phyloP scores from a whole-genome alignment of 208 protist species.

The Leishmania tropica region DNA sequence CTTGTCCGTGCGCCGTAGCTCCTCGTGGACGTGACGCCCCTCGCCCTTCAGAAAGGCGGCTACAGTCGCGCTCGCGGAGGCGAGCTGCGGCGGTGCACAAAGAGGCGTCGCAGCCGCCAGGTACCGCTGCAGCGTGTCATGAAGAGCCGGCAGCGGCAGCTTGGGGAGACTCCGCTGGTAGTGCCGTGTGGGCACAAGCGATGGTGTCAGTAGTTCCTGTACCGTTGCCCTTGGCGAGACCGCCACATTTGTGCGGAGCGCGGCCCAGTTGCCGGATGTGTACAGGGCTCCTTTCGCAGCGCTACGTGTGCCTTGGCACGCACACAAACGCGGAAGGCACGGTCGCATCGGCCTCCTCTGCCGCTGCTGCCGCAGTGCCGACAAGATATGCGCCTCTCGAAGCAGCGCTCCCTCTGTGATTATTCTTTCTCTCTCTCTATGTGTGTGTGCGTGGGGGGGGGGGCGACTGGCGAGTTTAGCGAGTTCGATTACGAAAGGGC shows the following conservation, averaged over 20 bases:
- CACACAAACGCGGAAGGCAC: constrained; percentile 14
- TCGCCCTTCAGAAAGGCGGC: constrained; percentile 54
- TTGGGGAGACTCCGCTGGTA: constrained; percentile 84
- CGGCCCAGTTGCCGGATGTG: constrained; percentile 38
- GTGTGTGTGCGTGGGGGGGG: not conserved
- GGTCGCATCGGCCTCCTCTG: constrained; percentile 3
- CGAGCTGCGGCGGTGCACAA: constrained; percentile 51
- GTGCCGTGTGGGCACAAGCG: constrained; percentile 68
- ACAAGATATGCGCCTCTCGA: not conserved
- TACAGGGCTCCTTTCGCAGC: not conserved
- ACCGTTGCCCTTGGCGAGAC: constrained; percentile 16
- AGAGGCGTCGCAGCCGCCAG: constrained; percentile 56
- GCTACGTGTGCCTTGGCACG: not conserved
- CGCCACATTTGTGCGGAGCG: constrained; percentile 20
- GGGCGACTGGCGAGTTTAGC: not conserved
- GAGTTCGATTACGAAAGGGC: not conserved
- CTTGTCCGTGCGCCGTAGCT: constrained; percentile 73
- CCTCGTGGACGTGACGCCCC: constrained; percentile 62
- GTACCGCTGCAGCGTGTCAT: constrained; percentile 54
- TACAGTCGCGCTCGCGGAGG: constrained; percentile 38
- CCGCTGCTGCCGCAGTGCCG: not conserved
- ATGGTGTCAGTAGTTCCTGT: constrained; percentile 22
- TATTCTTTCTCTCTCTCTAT: not conserved
- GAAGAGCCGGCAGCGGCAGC: constrained; percentile 72
- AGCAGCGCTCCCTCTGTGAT: too few relatives aligned